Evolutionary conservation across 208 protist genomes (phyloP), one percentile per base, ranked within the genome.

Genomic region (Acanthamoeba royreba): DNA sequence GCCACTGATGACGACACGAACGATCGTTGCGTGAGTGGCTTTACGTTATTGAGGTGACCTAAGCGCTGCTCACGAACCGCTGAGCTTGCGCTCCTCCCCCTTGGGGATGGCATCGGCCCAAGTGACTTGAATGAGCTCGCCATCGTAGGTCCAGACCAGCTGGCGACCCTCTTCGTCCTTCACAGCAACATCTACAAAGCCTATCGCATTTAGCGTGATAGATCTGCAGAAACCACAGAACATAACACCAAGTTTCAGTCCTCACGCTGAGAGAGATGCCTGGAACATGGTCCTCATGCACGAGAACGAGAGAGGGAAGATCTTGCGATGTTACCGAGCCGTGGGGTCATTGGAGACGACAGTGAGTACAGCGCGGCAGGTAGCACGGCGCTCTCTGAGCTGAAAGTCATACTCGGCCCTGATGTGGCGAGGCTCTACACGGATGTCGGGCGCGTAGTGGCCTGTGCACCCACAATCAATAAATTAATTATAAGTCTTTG

Each of bases 141-240:
- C 79, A 33, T 87, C 79, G 79, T 87, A 87, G 79, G 46, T 61
- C 79, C 79, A 87, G 33, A 42, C 45, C 45, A 87, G 33, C 31
- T 52, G 79, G 43, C 40, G 9, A 11, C 45, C 79, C 47, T 55
- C 45, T 35, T 61, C 79, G 79, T 58, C 79, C 79, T 87, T 58
- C 5, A 87, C 79, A 25, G 17, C 11, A 13, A 87, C 79, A 17
- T 87, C 47, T 28, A 22, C 25, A 25, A 87, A 87, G 45, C 47
- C 33, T 7, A 87, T 87, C n/a, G 79, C 79, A 33, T 87, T 87
- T 28, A 87, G 79, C n/a, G 40, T 45, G 69, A 79, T 79, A 5
- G 69, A 40, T 31, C 69, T 79, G 69, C 55, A 7, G 11, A 74
- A 74, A 15, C 58, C n/a, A 74, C 11, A 35, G 1, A 63, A 63